phyloP scores from a whole-genome alignment of 176 grass and related monocot species.

The Lolium perenne region DNA sequence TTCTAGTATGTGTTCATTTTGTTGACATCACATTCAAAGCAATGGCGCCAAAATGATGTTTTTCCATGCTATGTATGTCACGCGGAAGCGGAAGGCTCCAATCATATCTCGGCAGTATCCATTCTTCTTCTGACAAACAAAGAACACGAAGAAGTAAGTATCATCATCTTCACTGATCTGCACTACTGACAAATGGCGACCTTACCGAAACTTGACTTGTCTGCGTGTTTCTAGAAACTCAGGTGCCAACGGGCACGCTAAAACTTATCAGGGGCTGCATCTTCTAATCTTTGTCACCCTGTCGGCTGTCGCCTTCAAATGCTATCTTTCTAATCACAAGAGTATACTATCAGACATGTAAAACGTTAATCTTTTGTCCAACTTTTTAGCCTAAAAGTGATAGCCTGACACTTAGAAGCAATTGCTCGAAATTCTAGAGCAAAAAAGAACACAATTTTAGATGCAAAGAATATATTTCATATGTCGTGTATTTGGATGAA shows the following conservation, averaged over 20 bases:
- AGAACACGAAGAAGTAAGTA: not conserved
- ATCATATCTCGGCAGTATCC: not conserved
- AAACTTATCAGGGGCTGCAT: not conserved
- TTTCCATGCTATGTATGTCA: not conserved
- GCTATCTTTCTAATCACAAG: not conserved
- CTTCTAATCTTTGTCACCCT: not conserved
- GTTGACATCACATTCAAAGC: not conserved
- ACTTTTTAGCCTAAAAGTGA: not conserved
- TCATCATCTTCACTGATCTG: not conserved
- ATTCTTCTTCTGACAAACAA: not conserved
- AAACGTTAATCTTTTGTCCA: not conserved
- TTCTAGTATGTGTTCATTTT: not conserved
- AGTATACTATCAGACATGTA: not conserved
- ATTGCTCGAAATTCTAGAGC: not conserved
- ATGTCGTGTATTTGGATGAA: constrained; percentile 45
- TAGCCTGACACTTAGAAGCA: not conserved
- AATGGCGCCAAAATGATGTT: not conserved
- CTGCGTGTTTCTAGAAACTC: constrained; percentile 21
- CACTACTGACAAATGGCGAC: constrained; percentile 2
- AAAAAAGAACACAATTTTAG: not conserved
- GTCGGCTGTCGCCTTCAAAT: not conserved
- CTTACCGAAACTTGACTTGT: constrained; percentile 17
- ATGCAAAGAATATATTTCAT: constrained; percentile 29
- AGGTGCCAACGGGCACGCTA: not conserved
- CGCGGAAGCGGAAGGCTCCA: not conserved